phyloP scores from a whole-genome alignment of 495 filamentous ascomycete genomes.

The Daldinia loculata region DNA sequence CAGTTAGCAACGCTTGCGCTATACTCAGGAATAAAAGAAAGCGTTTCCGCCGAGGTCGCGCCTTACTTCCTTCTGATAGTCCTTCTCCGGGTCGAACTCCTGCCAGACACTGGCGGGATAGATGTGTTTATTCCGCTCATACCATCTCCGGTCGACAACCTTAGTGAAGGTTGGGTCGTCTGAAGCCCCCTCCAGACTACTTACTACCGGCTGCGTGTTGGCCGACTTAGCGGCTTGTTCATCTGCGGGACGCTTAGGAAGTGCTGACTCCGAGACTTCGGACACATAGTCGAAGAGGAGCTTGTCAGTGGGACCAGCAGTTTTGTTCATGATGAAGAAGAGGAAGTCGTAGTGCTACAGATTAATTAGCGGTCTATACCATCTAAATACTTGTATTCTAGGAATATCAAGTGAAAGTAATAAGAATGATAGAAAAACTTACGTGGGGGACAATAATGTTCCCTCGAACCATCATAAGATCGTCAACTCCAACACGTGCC shows the following conservation, averaged over 20 bases:
- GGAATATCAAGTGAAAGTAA: background rate
- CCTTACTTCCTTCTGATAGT: constrained; percentile 82
- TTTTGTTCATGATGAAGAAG: constrained; percentile 92
- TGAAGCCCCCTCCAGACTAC: constrained; percentile 73
- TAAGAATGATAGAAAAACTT: constrained; percentile 49
- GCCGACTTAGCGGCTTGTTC: constrained; percentile 56
- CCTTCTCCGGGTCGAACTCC: constrained; percentile 88
- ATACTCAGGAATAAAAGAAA: constrained; percentile 79
- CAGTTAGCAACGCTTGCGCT: background rate
- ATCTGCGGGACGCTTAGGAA: background rate
- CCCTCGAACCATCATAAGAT: constrained; percentile 91
- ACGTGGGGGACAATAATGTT: constrained; percentile 96
- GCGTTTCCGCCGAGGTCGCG: constrained; percentile 88
- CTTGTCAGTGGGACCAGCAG: constrained; percentile 71
- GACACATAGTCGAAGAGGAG: constrained; percentile 79
- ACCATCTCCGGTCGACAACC: constrained; percentile 96
- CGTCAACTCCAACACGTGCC: constrained; percentile 94
- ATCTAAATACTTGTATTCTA: background rate
- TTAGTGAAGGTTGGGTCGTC: constrained; percentile 89
- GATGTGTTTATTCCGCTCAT: constrained; percentile 96
- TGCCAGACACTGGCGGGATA: constrained; percentile 97
- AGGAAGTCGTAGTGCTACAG: constrained; percentile 95
- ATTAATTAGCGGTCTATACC: constrained; percentile 31
- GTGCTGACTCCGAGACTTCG: constrained; percentile 53
- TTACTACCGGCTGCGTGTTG: constrained; percentile 45